These are phyloP conservation scores for Bromus sterilis DNA, from an alignment of 176 grass and related monocot species.

Conservation along the genomic window DNA sequence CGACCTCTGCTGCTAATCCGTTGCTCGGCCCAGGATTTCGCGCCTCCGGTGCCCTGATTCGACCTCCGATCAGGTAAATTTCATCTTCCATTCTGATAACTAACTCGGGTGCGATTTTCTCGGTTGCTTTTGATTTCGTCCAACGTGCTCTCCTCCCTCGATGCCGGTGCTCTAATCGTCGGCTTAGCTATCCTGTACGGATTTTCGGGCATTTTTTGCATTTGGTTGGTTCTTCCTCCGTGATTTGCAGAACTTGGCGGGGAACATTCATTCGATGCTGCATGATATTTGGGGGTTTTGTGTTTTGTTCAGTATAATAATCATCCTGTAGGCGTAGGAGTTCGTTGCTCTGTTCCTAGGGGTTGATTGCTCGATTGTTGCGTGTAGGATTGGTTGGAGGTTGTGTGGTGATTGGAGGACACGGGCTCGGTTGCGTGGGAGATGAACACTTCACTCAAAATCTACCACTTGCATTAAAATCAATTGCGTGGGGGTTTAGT, in stretches of 20 bases:
- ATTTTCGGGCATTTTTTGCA: neutral
- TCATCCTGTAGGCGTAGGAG: neutral
- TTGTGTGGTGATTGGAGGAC: neutral
- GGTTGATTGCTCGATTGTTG: neutral
- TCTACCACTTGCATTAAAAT: neutral
- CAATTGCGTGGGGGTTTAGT: neutral
- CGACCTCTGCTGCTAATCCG: neutral
- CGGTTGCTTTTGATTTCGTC: neutral
- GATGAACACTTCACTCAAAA: neutral
- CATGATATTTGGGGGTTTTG: neutral
- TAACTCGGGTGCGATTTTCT: conserved; percentile 1
- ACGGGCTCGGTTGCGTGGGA: neutral
- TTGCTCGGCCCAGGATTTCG: neutral
- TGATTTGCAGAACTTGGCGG: neutral
- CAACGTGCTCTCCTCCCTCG: neutral
- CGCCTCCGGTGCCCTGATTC: neutral
- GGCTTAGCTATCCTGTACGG: neutral
- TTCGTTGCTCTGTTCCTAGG: neutral
- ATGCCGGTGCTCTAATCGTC: neutral
- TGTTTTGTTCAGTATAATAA: neutral
- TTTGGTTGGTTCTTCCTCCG: neutral
- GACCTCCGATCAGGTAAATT: conserved; percentile 16
- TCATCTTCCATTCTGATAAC: neutral
- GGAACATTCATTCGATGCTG: neutral
- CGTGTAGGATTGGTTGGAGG: conserved; percentile 4